phyloP scores from a whole-genome alignment of 441 rosid species.

The Adansonia rubrostipa region DNA sequence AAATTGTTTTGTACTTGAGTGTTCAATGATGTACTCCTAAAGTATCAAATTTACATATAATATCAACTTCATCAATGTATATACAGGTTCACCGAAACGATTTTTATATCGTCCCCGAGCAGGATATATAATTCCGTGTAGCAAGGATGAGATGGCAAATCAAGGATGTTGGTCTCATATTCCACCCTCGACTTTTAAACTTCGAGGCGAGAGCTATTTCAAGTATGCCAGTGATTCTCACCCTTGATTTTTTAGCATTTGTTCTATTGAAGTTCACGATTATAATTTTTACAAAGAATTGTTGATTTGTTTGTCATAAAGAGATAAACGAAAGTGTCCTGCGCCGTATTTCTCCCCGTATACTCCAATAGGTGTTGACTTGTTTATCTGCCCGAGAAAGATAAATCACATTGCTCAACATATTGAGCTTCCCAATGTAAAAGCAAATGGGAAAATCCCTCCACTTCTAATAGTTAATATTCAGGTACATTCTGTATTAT shows the following conservation, averaged over 20 bases:
- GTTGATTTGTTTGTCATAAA: slow-evolving; percentile 43
- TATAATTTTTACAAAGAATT: background rate
- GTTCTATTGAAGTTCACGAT: slow-evolving; percentile 11
- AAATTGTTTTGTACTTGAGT: no score
- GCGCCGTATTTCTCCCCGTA: slow-evolving; percentile 69
- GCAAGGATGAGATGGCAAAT: slow-evolving; percentile 52
- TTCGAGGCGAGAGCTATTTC: slow-evolving; percentile 79
- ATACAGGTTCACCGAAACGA: slow-evolving; percentile 55
- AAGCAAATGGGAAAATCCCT: slow-evolving; percentile 65
- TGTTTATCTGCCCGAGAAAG: slow-evolving; percentile 77
- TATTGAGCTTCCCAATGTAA: slow-evolving; percentile 80
- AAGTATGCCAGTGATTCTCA: slow-evolving; percentile 50
- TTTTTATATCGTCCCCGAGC: slow-evolving; percentile 67
- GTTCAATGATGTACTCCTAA: background rate
- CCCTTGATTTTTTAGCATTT: slow-evolving; percentile 10
- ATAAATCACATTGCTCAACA: slow-evolving; percentile 87
- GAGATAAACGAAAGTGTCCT: slow-evolving; percentile 78
- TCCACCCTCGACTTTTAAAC: slow-evolving; percentile 82
- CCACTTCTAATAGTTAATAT: slow-evolving; percentile 88
- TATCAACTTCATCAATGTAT: slow-evolving; percentile 19
- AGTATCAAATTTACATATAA: background rate
- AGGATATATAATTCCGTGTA: slow-evolving; percentile 53
- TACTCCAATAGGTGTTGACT: slow-evolving; percentile 74
- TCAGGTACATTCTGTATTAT: slow-evolving; percentile 52
- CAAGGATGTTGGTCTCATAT: slow-evolving; percentile 76